Evolutionary conservation across 2,329 filamentous ascomycete species (phyloP), one percentile per base, ranked within the genome.

Genomic region (Fusarium duplospermum): DNA sequence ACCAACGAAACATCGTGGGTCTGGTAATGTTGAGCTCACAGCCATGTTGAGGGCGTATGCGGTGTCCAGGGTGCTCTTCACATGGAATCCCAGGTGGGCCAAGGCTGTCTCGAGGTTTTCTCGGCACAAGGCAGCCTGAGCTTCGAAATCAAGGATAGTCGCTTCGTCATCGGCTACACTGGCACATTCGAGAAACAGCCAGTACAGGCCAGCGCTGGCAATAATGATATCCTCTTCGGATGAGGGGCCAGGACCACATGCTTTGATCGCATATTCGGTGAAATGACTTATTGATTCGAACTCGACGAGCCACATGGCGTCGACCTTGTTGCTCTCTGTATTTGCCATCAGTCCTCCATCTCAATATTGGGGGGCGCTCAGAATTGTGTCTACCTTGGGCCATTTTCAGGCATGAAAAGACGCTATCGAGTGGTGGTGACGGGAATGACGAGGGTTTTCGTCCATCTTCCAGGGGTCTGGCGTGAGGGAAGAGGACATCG

Each of bases 71-170:
- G 67, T 76, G 0, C 64, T 69, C 0, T 73, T 68, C 4, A 66
- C 36, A 62, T 79, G 74, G n/a, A 78, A 78, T 0, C 58, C 67
- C 0, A 79, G 69, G 4, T 62, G 71, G 5, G 72, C 64, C 4
- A 79, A 70, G 10, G 73, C 56, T 1, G 74, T 77, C 29, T 78
- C 76, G 9, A 77, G 74, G 5, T 76, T 79, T 0, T 69, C 71
- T 7, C 70, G 64, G 56, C 74, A 77, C 13, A 70, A 3, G 8
- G 61, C 40, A 6, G 76, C 70, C 14, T 77, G 72, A 24, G 54
- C 7, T 22, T 57, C 54, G 31, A 35, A 57, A 35, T 57, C 33
- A 24, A 22, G 31, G 20, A 22, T 18, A 7, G 33, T 20, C 13
- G 9, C 33, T 16, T 57, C 54, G 14, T 57, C 31, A 7, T 22